phyloP scores from a whole-genome alignment of 495 filamentous ascomycete genomes.

The Podospora pseudoanserina region DNA sequence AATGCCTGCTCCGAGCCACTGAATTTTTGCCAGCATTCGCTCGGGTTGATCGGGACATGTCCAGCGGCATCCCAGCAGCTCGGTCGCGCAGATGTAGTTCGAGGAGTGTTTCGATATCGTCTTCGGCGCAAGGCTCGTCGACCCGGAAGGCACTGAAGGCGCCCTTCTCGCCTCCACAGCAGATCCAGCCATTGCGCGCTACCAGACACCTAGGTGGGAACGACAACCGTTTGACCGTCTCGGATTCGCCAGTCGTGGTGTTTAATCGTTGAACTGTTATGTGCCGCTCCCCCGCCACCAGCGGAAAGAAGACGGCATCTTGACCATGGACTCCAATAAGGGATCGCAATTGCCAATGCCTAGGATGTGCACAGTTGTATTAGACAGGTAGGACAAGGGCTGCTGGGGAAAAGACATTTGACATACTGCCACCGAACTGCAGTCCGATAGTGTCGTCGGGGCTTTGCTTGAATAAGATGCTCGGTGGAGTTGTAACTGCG shows the following conservation, averaged over 20 bases:
- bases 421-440: slow-evolving; percentile 67
- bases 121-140: slow-evolving; percentile 32
- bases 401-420: slow-evolving; percentile 28
- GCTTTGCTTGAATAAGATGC: slow-evolving; percentile 57
- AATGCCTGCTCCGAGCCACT: slow-evolving; percentile 37
- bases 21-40: slow-evolving; percentile 36
- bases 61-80: slow-evolving; percentile 24
- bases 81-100: slow-evolving; percentile 55
- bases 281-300: slow-evolving; percentile 46
- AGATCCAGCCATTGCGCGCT: slow-evolving; percentile 81
- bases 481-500: slow-evolving; percentile 46
- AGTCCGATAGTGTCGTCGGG: slow-evolving; percentile 71
- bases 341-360: slow-evolving; percentile 90
- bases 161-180: slow-evolving; percentile 80
- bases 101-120: slow-evolving; percentile 34
- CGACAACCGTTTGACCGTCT: slow-evolving; percentile 70
- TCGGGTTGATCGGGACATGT: slow-evolving; percentile 24
- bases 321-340: slow-evolving; percentile 76
- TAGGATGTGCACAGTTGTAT: slow-evolving; percentile 31
- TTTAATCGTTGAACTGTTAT: slow-evolving; percentile 68
- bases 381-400: slow-evolving; percentile 14
- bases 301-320: slow-evolving; percentile 78
- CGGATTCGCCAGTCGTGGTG: slow-evolving; percentile 65
- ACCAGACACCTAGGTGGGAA: slow-evolving; percentile 84
- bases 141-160: slow-evolving; percentile 77